Conservation (phyloP, 148 eudicot genomes). For the Rhododendron kiyosumense region DNA sequence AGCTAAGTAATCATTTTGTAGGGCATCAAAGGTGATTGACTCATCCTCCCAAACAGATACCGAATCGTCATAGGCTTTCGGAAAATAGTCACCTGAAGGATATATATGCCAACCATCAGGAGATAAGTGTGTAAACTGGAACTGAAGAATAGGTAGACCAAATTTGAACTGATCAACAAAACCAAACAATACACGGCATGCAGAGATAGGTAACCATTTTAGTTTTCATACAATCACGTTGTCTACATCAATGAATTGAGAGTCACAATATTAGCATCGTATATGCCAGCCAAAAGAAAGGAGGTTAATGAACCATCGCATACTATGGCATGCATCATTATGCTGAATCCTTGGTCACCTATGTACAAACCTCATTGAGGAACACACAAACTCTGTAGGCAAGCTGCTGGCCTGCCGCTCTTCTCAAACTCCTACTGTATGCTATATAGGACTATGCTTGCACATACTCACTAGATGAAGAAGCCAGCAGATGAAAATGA, state of each 20-base stretch:
- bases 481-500: neutral
- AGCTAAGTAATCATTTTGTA: slow-evolving; percentile 67
- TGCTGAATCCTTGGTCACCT: neutral
- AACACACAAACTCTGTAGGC: neutral
- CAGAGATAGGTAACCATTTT: neutral
- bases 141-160: neutral
- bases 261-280: neutral
- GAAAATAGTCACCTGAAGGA: slow-evolving; percentile 76
- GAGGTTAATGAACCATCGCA: neutral
- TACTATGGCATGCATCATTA: neutral
- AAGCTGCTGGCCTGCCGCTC: neutral
- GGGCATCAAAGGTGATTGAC: slow-evolving; percentile 62
- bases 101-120: slow-evolving; percentile 1
- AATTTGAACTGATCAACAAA: neutral
- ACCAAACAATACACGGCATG: neutral
- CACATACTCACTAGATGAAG: neutral
- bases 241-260: neutral
- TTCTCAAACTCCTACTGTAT: neutral
- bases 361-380: neutral
- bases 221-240: neutral
- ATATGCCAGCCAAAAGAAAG: neutral
- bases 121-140: neutral
- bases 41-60: slow-evolving; percentile 84
- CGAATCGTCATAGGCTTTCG: slow-evolving; percentile 53
- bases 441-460: neutral